Evolutionary conservation across 2,329 filamentous ascomycete species (phyloP).

Genomic region (Leptographium wingfieldii): DNA sequence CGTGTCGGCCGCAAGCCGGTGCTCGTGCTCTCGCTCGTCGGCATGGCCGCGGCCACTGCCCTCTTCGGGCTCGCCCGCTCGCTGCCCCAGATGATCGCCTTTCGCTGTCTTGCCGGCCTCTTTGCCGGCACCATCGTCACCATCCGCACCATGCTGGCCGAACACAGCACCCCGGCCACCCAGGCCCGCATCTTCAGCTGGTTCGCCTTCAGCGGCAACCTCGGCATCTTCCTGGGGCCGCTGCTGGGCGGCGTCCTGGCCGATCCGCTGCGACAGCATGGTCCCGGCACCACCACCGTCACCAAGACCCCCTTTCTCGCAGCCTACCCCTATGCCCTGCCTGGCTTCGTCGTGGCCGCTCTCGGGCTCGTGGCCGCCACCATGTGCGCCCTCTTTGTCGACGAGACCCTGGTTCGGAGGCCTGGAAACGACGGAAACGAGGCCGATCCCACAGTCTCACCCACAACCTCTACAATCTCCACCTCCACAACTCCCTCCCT

Average conservation of each 20-base stretch:
- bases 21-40: conserved; percentile 51
- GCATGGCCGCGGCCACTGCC: conserved; percentile 46
- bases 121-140: conserved; percentile 66
- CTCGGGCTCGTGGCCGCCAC: conserved; percentile 42
- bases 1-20: conserved; percentile 20
- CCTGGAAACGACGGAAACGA: neutral
- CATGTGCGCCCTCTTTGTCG: conserved; percentile 41
- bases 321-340: conserved; percentile 52
- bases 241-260: conserved; percentile 57
- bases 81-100: conserved; percentile 63
- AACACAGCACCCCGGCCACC: conserved; percentile 55
- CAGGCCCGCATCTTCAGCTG: conserved; percentile 64
- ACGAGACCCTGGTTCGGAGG: conserved; percentile 42
- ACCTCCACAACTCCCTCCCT: conserved; percentile 22
- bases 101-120: conserved; percentile 57
- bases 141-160: conserved; percentile 64
- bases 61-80: conserved; percentile 56
- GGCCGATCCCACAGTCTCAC: neutral
- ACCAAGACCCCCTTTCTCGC: conserved; percentile 40
- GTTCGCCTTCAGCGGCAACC: conserved; percentile 63
- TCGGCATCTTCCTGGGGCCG: conserved; percentile 63
- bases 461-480: neutral
- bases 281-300: too few species aligned
- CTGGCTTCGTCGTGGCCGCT: conserved; percentile 43
- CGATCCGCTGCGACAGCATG: conserved; percentile 53